Conservation (phyloP, 768 basidiomycete species). For the Jaapia argillacea region DNA sequence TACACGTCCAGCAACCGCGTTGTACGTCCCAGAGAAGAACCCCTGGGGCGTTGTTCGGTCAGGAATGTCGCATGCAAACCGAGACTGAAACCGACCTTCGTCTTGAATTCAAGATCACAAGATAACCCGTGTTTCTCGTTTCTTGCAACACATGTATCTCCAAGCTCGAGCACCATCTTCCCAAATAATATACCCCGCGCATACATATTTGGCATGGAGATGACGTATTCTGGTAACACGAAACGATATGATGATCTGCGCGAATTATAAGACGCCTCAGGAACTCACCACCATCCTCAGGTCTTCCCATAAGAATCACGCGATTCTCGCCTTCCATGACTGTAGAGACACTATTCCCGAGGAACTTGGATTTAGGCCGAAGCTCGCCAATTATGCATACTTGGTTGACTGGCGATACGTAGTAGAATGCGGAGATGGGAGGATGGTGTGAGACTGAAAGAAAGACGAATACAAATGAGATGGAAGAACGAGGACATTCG, state of each 20-base stretch:
- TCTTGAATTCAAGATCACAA: conserved; percentile 94
- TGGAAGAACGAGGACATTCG: neutral
- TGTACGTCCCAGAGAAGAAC: conserved; percentile 96
- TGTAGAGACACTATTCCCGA: conserved; percentile 95
- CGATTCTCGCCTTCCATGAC: conserved; percentile 96
- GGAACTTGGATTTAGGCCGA: conserved; percentile 89
- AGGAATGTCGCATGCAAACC: neutral
- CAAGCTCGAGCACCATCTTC: conserved; percentile 94
- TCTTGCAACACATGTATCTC: conserved; percentile 78
- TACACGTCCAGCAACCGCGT: conserved; percentile 76
- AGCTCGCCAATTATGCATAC: conserved; percentile 87
- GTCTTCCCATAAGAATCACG: conserved; percentile 70
- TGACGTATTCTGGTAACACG: conserved; percentile 59
- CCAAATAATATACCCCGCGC: conserved; percentile 81
- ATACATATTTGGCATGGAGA: conserved; percentile 98
- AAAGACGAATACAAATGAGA: neutral
- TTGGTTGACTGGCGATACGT: conserved; percentile 85
- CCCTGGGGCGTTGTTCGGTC: too few species aligned
- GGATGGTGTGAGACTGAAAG: conserved; percentile 85
- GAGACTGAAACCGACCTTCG: conserved; percentile 48
- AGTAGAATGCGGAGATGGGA: conserved; percentile 92
- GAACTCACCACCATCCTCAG: conserved; percentile 75
- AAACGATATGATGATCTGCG: too few species aligned
- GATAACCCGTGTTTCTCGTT: conserved; percentile 66
- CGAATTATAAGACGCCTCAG: neutral